Conservation (phyloP, 495 filamentous ascomycete species). For the Amphirosellinia nigrospora region DNA sequence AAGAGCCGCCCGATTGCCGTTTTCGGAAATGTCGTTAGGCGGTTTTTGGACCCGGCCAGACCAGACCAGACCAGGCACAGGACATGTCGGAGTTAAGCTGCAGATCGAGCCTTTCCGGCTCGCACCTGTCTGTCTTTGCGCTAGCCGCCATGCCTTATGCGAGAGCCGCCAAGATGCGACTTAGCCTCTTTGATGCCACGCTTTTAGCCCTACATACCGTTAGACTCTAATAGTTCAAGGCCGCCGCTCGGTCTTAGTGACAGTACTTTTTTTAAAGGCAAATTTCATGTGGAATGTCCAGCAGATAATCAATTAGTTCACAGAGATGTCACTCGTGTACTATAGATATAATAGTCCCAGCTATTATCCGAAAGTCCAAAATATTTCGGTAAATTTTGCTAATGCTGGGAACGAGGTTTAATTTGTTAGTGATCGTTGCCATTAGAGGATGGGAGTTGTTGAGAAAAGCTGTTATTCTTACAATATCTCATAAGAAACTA, state of each 20-base stretch:
- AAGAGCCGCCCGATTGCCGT: conserved; percentile 27
- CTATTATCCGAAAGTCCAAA: neutral
- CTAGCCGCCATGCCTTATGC: no score
- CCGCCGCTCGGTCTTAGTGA: neutral
- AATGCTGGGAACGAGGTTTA: no score
- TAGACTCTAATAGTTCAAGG: neutral
- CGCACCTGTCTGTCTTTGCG: neutral
- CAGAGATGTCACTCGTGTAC: neutral
- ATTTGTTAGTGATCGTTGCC: no score
- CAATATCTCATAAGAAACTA: no score
- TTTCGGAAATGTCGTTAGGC: conserved; percentile 11
- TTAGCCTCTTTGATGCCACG: neutral
- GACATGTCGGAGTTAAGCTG: neutral
- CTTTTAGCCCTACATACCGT: neutral
- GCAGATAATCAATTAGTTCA: neutral
- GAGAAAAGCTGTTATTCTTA: no score
- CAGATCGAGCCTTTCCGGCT: neutral
- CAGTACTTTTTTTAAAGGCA: neutral
- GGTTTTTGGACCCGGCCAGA: neutral
- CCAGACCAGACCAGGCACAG: neutral
- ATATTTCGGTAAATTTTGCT: no score
- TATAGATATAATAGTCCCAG: neutral
- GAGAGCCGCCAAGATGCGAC: no score
- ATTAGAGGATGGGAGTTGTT: no score
- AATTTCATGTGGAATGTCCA: neutral